Conservation (phyloP, 2,329 filamentous ascomycete species). For the Fusarium lateritium region DNA sequence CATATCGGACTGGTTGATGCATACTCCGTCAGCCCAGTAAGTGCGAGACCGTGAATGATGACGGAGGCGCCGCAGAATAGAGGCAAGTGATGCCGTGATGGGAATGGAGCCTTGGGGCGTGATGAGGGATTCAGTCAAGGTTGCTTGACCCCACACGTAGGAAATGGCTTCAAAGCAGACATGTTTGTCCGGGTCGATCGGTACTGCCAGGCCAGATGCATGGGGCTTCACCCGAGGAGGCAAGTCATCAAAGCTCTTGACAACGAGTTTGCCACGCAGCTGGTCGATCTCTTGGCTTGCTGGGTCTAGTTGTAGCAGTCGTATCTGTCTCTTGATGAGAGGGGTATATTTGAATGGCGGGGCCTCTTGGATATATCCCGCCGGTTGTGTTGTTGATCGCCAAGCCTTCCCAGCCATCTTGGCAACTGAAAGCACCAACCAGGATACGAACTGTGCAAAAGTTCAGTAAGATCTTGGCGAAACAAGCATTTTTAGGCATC, state of each 20-base stretch:
- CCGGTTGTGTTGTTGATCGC: too few relatives aligned
- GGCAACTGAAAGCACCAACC: too few relatives aligned
- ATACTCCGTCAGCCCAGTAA: constrained; percentile 20
- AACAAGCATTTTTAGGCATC: too few relatives aligned
- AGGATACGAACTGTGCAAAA: too few relatives aligned
- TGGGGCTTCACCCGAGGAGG: neutral
- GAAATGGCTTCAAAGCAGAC: constrained; percentile 18
- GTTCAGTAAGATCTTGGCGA: too few relatives aligned
- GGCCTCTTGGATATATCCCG: too few relatives aligned
- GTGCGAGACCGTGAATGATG: neutral
- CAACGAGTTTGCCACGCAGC: neutral
- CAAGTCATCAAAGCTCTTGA: neutral
- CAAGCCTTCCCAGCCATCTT: too few relatives aligned
- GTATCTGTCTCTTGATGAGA: neutral
- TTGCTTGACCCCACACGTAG: constrained; percentile 20
- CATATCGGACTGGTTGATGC: constrained; percentile 14
- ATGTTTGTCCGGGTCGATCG: neutral
- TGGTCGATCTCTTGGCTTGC: neutral
- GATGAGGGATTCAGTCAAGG: neutral
- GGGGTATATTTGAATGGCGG: neutral
- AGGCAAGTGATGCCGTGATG: constrained; percentile 19
- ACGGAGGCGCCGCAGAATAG: constrained; percentile 9
- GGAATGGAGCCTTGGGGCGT: neutral
- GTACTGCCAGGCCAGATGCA: neutral
- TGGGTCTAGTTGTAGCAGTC: neutral